Base-by-base conservation (phyloP, 1,139 yeast species). In the Blastobotrys persicus region DNA sequence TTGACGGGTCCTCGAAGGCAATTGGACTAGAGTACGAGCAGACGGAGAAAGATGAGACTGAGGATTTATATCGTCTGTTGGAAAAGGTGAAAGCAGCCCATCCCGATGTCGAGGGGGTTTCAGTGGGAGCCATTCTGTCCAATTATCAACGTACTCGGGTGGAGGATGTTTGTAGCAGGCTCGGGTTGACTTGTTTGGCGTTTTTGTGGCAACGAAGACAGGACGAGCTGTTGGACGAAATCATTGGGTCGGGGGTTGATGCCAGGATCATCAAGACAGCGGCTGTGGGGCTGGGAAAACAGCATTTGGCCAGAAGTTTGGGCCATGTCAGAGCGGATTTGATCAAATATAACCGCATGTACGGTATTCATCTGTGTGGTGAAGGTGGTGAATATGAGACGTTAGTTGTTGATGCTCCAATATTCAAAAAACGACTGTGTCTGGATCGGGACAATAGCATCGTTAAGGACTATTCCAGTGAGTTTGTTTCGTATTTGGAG, bases 321-420 rank as follows among this genome's bases (percentile, higher is more conserved):
- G 76, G 74, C 1, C 77, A 86, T 56, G 71, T 85, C 57, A 78
- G 78, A 49, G 85, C 88, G 0, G 76, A 73, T 1, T 67, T 92
- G 62, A 60, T 77, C 9, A 73, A 72, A 37, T 71, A 91, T 56
- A 85, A 91, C 61, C 57, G 65, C 9, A 69, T 72, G 68, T 91
- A 80, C 65, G 95, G 91, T 1, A 87, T 91, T 7, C 97, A 92
- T 65, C 81, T 92, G 0, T 92, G 98, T 71, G 98, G 98, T 6
- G 98, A 92, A 71, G 98, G 98, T 17, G 98, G 98, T 1, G 98
- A 92, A 66, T 92, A 89, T 65, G 98, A 92, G 64, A 85, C 96
- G 0, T 72, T 91, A 57, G 98, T 92, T 2, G 73, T 92, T 28
- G 97, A 92, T 66, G 87, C 95, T 2, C 95, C 96, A 0, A 82